Conservation (phyloP, 140 eudicot species). For the Eryngium alpinum region DNA sequence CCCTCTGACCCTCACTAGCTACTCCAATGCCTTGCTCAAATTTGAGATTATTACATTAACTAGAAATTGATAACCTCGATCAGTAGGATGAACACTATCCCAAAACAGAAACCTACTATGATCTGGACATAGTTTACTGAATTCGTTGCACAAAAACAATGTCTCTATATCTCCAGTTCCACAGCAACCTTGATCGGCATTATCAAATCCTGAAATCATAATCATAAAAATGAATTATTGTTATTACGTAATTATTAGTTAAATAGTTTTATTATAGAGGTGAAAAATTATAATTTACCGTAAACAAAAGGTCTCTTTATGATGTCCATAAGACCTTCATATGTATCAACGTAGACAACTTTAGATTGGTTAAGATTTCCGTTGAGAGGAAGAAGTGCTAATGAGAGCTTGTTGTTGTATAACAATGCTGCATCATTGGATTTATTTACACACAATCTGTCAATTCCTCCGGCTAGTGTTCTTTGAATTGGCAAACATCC, state of each 20-base stretch:
- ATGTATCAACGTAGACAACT: background rate
- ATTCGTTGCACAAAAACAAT: constrained; percentile 3
- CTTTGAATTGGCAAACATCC: constrained; percentile 6
- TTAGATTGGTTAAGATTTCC: background rate
- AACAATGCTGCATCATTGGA: background rate
- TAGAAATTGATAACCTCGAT: background rate
- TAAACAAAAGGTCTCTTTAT: background rate
- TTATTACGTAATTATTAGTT: background rate
- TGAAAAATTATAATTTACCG: background rate
- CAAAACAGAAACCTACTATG: background rate
- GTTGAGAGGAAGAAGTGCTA: background rate
- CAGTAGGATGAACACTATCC: constrained; percentile 6
- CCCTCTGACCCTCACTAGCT: too few species aligned
- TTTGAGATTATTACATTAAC: too few species aligned
- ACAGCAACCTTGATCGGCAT: background rate
- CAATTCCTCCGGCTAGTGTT: background rate
- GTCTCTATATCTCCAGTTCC: constrained; percentile 2
- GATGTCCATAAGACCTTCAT: background rate
- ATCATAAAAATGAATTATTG: background rate
- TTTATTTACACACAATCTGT: background rate
- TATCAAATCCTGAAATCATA: background rate
- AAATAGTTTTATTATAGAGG: background rate
- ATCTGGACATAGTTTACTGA: background rate
- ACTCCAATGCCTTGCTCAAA: too few species aligned
- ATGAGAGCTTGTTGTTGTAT: constrained; percentile 8